These are phyloP conservation scores for Ceratobasidium sp. DNA, from an alignment of 1,284 basidiomycete genomes.

Conservation along the genomic window DNA sequence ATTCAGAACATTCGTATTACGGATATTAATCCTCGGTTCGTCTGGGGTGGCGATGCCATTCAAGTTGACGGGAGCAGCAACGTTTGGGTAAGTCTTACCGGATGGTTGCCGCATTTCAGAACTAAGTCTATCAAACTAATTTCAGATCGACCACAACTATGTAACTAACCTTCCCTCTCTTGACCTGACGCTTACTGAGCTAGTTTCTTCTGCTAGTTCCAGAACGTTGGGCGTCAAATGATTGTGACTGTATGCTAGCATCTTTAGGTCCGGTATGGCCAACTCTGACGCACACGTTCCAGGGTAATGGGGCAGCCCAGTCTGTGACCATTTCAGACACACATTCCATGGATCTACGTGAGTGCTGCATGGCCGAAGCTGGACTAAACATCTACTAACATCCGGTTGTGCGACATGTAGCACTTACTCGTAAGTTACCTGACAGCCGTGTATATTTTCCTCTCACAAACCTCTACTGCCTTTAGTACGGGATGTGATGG, in stretches of 20 bases:
- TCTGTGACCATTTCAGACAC: neutral
- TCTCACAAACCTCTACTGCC: too few species aligned
- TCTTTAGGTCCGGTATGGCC: too few species aligned
- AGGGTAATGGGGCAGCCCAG: slow-evolving; percentile 10
- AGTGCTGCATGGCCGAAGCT: neutral
- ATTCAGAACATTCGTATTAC: slow-evolving; percentile 47
- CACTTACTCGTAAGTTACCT: slow-evolving; percentile 40
- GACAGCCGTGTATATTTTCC: neutral
- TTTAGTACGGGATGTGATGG: slow-evolving; percentile 15
- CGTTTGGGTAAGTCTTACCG: slow-evolving; percentile 47
- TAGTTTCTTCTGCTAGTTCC: slow-evolving; percentile 12
- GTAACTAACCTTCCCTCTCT: neutral
- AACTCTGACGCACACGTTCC: neutral
- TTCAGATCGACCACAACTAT: slow-evolving; percentile 47
- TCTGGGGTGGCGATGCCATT: slow-evolving; percentile 50
- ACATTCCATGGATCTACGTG: neutral
- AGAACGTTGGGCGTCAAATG: slow-evolving; percentile 35
- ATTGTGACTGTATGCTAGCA: slow-evolving; percentile 22
- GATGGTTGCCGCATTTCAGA: neutral
- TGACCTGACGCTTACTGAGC: neutral
- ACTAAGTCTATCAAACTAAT: too few species aligned
- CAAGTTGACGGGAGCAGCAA: slow-evolving; percentile 45
- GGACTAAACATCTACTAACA: neutral
- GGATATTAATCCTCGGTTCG: slow-evolving; percentile 47
- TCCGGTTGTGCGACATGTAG: neutral